Evolutionary conservation across 495 filamentous ascomycete species (phyloP).

Genomic region (Aspergillus coremiiformis): DNA sequence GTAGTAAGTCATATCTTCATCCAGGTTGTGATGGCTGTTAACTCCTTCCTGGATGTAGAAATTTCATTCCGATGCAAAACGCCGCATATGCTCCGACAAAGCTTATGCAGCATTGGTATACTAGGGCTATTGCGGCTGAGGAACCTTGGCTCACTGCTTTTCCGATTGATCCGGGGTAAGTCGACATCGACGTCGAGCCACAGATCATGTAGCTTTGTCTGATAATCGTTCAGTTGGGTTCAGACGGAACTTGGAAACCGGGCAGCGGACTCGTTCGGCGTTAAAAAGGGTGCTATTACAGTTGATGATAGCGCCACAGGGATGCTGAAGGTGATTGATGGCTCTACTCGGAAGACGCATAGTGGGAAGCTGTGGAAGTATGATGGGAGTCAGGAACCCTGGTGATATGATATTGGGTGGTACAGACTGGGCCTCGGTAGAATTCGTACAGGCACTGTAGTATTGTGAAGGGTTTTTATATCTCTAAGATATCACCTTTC

Average conservation of each 20-base stretch:
- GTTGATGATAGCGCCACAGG: constrained; percentile 31
- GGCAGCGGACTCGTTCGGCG: constrained; percentile 27
- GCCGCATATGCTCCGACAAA: constrained; percentile 37
- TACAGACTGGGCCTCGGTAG: no score
- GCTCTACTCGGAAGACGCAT: constrained; percentile 25
- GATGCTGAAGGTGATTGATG: constrained; percentile 30
- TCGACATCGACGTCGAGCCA: neutral
- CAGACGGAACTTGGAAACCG: constrained; percentile 42
- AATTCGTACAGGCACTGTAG: no score
- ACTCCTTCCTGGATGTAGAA: neutral
- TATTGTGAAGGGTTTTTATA: no score
- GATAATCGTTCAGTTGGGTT: constrained; percentile 27
- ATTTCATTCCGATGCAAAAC: constrained; percentile 17
- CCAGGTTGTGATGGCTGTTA: neutral
- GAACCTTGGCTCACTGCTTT: constrained; percentile 32
- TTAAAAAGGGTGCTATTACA: constrained; percentile 24
- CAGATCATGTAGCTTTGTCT: constrained; percentile 12
- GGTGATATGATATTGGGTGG: constrained; percentile 3
- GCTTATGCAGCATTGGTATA: constrained; percentile 31
- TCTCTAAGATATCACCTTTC: no score
- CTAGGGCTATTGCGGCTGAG: constrained; percentile 29
- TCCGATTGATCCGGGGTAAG: constrained; percentile 22
- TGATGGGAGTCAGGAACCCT: constrained; percentile 15
- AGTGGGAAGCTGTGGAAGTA: constrained; percentile 28
- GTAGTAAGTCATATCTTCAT: neutral